A percentile compares a stretch with the other conserved stretches of the same genome.
phyloP scores from a whole-genome alignment of 2,329 filamentous ascomycete genomes.

The Leptographium wingfieldii region DNA sequence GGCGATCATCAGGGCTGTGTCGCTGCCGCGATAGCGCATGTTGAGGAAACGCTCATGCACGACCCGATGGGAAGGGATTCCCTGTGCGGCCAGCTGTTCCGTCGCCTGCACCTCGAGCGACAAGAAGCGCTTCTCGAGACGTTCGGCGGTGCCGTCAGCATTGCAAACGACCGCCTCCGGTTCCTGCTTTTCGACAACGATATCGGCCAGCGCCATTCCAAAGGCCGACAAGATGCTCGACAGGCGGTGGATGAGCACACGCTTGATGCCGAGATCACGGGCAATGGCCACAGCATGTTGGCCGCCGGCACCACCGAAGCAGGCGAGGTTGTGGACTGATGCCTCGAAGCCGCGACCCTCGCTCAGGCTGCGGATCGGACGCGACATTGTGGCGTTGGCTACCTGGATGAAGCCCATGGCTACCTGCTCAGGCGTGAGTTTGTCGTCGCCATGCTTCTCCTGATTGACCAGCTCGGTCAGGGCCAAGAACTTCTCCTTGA shows the following conservation, averaged over 20 bases:
- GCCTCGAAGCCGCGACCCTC: constrained; percentile 82
- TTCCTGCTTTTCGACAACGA: constrained; percentile 70
- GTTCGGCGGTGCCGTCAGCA: constrained; percentile 28
- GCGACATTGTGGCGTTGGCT: constrained; percentile 80
- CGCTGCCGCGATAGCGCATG: constrained; percentile 80
- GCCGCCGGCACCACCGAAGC: constrained; percentile 82
- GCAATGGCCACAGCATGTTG: constrained; percentile 85
- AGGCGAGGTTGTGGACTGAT: constrained; percentile 79
- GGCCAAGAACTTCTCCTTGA: constrained; percentile 56
- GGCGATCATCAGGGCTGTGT: constrained; percentile 68
- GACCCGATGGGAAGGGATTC: constrained; percentile 54
- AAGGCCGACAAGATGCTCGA: constrained; percentile 83
- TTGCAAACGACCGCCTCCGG: constrained; percentile 43
- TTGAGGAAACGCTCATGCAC: constrained; percentile 86
- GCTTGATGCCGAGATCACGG: constrained; percentile 67
- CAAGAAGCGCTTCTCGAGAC: constrained; percentile 54
- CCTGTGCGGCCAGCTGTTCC: constrained; percentile 44
- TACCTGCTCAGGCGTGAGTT: constrained; percentile 65
- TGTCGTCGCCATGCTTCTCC: constrained; percentile 73
- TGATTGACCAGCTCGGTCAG: constrained; percentile 65
- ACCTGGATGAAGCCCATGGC: constrained; percentile 82
- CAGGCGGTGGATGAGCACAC: constrained; percentile 75
- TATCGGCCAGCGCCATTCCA: constrained; percentile 83
- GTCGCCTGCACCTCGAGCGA: background rate
- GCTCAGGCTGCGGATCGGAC: constrained; percentile 78